phyloP scores from a whole-genome alignment of 441 rosid species.

The Jatropha podagrica region DNA sequence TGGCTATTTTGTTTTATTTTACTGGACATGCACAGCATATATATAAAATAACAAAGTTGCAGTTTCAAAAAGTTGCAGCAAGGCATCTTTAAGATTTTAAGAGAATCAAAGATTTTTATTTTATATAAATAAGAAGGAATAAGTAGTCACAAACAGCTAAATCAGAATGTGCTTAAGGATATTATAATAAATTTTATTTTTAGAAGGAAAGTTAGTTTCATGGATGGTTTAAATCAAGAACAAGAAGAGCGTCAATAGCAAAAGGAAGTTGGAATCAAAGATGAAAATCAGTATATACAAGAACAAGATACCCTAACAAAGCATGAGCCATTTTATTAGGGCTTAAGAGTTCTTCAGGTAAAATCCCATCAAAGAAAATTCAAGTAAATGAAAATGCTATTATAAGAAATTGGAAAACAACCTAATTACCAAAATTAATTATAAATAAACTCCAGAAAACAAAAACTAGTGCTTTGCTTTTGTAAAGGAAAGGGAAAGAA shows the following conservation, averaged over 20 bases:
- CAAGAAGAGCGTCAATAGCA: no score
- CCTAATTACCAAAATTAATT: background rate
- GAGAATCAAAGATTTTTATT: background rate
- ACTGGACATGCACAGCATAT: background rate
- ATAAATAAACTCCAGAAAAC: background rate
- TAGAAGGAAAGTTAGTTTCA: no score
- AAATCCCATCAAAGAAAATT: background rate
- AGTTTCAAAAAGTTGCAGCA: slow-evolving; percentile 6
- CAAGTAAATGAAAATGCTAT: background rate
- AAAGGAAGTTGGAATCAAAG: no score
- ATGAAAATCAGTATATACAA: no score
- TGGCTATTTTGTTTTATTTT: background rate
- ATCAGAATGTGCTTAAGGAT: no score
- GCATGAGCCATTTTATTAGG: no score
- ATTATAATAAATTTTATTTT: no score
- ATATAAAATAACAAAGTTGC: background rate
- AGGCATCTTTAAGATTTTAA: background rate
- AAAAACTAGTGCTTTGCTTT: no score
- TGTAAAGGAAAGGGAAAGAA: no score
- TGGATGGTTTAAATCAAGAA: no score
- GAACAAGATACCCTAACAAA: no score
- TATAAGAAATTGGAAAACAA: background rate
- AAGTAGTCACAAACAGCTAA: background rate
- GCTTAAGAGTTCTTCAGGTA: background rate
- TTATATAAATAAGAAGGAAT: background rate